Percentiles rank a stretch among this genome's conserved stretches.
phyloP scores from a whole-genome alignment of 768 basidiomycete genomes.

The Trametes punicea region DNA sequence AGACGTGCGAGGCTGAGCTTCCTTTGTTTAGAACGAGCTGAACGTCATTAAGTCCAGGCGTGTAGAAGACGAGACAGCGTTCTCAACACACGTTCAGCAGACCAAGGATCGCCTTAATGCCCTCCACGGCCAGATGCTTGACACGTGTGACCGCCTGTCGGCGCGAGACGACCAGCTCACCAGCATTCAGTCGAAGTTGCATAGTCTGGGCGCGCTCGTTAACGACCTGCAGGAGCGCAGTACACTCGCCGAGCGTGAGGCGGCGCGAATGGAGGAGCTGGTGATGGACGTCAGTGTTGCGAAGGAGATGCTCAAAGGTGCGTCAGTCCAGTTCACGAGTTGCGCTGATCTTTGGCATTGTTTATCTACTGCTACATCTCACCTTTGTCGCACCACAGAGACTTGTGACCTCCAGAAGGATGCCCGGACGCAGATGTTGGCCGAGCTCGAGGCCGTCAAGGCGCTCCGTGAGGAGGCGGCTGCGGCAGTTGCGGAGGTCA shows the following conservation, averaged over 20 bases:
- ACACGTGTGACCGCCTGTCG: constrained; percentile 32
- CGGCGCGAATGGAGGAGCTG: constrained; percentile 7
- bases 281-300: constrained; percentile 4
- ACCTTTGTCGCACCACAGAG: constrained; percentile 2
- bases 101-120: constrained; percentile 39
- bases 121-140: constrained; percentile 40
- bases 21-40: constrained; percentile 32
- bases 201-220: constrained; percentile 12
- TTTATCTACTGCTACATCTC: background rate
- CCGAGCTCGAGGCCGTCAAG: constrained; percentile 43
- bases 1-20: too few species aligned
- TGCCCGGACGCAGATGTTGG: constrained; percentile 40
- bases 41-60: constrained; percentile 37
- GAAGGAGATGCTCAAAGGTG: constrained; percentile 16
- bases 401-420: constrained; percentile 26
- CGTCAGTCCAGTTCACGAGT: background rate
- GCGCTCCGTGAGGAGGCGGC: constrained; percentile 39
- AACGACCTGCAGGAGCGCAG: constrained; percentile 11
- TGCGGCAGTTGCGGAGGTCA: constrained; percentile 36
- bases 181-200: constrained; percentile 26
- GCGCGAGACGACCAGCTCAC: constrained; percentile 35
- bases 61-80: constrained; percentile 34
- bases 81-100: constrained; percentile 38
- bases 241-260: constrained; percentile 4
- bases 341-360: background rate